Base-by-base conservation (phyloP, 2,329 filamentous ascomycete genomes). In the Colletotrichum costaricense region DNA sequence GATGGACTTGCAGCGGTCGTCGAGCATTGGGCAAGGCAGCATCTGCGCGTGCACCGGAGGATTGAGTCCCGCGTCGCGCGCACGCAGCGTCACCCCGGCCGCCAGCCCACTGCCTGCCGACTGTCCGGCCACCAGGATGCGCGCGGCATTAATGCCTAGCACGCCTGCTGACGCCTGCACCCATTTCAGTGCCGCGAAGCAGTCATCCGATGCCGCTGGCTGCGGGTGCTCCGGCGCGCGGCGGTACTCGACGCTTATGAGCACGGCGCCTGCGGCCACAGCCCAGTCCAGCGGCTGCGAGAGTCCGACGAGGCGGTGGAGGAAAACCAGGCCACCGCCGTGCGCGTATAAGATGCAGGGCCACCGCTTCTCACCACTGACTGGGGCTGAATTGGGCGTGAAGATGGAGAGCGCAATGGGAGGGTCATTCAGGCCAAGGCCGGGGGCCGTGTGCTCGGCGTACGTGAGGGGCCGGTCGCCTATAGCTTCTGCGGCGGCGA, bases 191-290 rank as follows among this genome's bases (percentile, higher is more conserved):
- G 75, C 77, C 49, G 73, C 67, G 30, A 75, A 70, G 58, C 76
- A 75, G 57, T 78, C 76, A 9, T 78, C 74, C 19, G 72, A 74
- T 19, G 75, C 68, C 3, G 54, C 75, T 4, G 77, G 77, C 28
- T 73, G 77, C 5, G 72, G 74, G 35, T 76, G 67, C 63, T 80
- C 78, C 1, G 79, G 79, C 24, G 77, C 75, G 2, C 77, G 76
- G 11, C 78, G 76, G 74, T 79, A 79, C 68, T 78, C 78, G 66
- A 78, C 77, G 11, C 73, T 76, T 62, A 80, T 69, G 59, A 77
- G 75, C 12, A 78, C 71, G 52, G 76, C 76, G 55, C 67, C 74
- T 9, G 73, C 64, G 24, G 72, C 72, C 24, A 65, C 69, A 4
- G 75, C 74, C 72, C 72, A 76, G 28, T 68, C 68, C 24, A 79